Evolutionary conservation across 257 asterid species (phyloP).

Genomic region (Lycium barbarum): DNA sequence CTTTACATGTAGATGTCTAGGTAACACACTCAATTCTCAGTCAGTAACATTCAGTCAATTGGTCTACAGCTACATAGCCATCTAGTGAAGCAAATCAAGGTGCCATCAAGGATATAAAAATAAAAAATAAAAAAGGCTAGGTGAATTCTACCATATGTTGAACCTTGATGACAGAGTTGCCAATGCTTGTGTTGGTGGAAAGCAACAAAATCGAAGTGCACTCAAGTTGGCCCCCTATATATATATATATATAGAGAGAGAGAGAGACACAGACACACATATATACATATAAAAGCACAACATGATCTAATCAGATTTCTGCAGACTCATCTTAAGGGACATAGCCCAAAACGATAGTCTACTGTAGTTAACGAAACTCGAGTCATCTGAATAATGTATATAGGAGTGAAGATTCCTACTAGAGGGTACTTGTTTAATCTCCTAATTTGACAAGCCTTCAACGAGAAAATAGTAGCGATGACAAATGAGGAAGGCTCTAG

Average conservation of each 20-base stretch:
- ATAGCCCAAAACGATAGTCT: background rate
- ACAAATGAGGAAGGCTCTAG: background rate
- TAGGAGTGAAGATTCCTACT: background rate
- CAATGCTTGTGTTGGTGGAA: background rate
- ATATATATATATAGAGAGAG: too few relatives aligned
- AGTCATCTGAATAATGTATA: background rate
- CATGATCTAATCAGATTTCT: background rate
- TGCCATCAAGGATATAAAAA: background rate
- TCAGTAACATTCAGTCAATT: background rate
- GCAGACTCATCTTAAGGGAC: background rate
- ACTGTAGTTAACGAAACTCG: background rate
- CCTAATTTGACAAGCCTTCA: background rate
- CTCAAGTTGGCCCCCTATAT: background rate
- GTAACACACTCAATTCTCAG: background rate
- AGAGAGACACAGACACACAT: too few relatives aligned
- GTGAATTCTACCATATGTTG: background rate
- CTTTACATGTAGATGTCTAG: background rate
- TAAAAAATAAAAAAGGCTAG: background rate
- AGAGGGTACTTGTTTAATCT: background rate
- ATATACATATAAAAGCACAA: background rate
- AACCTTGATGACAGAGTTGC: background rate
- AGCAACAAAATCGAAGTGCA: background rate
- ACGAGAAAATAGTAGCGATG: background rate
- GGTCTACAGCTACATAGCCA: background rate
- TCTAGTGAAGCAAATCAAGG: background rate